Percentiles rank a stretch among this genome's conserved stretches.
These are phyloP conservation scores for Solanum hybrid DNA, from an alignment of 305 asterid genomes.

Conservation along the genomic window DNA sequence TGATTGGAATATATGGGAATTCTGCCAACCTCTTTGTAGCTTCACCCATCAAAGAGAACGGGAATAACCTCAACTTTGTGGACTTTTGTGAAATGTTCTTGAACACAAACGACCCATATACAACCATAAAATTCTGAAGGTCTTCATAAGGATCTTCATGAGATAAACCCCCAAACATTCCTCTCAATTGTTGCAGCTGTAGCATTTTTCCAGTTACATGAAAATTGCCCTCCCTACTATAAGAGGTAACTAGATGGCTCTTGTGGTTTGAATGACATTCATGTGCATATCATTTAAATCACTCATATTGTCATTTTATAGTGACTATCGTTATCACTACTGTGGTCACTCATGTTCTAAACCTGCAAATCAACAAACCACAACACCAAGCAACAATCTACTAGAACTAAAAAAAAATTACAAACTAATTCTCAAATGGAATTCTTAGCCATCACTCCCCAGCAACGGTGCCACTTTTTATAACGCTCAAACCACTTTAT, in stretches of 20 bases:
- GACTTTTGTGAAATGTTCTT: not conserved
- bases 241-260: not conserved
- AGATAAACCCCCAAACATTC: not conserved
- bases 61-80: not conserved
- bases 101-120: not conserved
- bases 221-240: not conserved
- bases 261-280: not conserved
- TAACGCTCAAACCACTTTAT: not conserved
- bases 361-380: not conserved
- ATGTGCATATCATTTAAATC: not conserved
- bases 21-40: not conserved
- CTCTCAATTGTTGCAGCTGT: not conserved
- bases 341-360: not conserved
- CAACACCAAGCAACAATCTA: not conserved
- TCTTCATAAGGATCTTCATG: not conserved
- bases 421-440: not conserved
- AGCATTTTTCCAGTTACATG: not conserved
- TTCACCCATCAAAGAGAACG: not conserved
- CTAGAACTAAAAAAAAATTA: too few relatives aligned
- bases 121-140: not conserved
- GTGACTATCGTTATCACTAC: not conserved
- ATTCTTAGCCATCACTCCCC: not conserved
- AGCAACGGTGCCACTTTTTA: not conserved
- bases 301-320: not conserved
- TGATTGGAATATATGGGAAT: not conserved